Evolutionary conservation across 2,329 filamentous ascomycete genomes (phyloP), one percentile per base, ranked within the genome.

Genomic region (Drechslera avenae): DNA sequence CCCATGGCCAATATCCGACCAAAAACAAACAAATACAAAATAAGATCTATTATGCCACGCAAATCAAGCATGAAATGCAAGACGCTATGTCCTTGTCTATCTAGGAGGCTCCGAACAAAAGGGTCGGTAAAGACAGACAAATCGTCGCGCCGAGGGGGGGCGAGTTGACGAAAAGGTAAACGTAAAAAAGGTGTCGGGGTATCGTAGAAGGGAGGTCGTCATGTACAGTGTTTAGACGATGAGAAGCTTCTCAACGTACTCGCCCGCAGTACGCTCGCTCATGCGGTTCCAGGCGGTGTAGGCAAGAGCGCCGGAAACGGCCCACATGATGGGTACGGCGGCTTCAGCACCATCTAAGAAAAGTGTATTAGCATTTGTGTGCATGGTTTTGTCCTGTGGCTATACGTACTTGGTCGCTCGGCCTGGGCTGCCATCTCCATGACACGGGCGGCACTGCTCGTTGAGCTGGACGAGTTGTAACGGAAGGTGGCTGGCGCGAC

Each of bases 271-370:
- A 19, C 58, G 57, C 46, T 68, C 67, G 21, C 60, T 66, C 50
- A 67, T 62, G 18, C 69, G 59, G 53, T 64, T 67, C 62, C 63
- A 73, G 3, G 65, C 66, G 5, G 63, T 54, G 51, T 51, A 67
- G 28, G 60, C 60, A 28, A 68, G 47, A 5, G 48, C 66, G 14
- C 66, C 69, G 42, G 61, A 68, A 3, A 65, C 42, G 10, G 54
- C 61, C 68, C 69, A 73, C 56, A 71, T 59, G 16, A 68, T 39
- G 16, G 69, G 69, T 7, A 73, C 63, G 5, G 64, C 60, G 42
- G 62, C 59, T 53, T 73, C 69, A 40, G 69, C 42, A 8, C 62
- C 48, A 28, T 17, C 64, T 68, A 31, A 4, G 0, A 2, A 0
- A 7, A 7, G 23, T 28, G 23, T 33, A 32, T 51, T 52, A 54